Evolutionary conservation across 2,329 filamentous ascomycete genomes (phyloP), one percentile per base, ranked within the genome.

Genomic region (Penicillium nordicum): DNA sequence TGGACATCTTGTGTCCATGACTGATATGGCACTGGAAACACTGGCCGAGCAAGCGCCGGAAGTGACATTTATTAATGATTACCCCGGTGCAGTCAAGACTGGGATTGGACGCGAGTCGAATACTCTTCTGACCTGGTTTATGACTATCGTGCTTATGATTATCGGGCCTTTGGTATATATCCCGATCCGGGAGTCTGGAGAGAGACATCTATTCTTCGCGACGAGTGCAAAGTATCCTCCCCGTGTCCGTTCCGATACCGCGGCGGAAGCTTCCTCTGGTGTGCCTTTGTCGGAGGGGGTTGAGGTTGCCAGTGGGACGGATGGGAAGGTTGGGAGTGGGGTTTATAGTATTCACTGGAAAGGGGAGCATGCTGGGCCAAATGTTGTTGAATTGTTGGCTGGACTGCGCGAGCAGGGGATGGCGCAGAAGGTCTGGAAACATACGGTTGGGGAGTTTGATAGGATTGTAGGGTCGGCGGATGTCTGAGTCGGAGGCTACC

Each of bases 21-120:
- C 79, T 61, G 79, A 78, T 10, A 72, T 85, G 0, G 71, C 74
- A 0, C 68, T 82, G 38, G 81, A 82, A 51, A 72, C 76, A 16
- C 65, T 84, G 2, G 78, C 81, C 0, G 65, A 72, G 2, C 65
- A 73, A 43, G 76, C 78, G n/a, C 78, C 81, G 3, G 72, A 72
- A 25, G 76, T 79, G 0, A 76, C 74, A 8, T 83, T 82, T 66
- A 63, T 78, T 7, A 79, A 83, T 52, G 72, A 75, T 4, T 80
- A 72, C 57, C 80, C 80, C 0, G 77, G 78, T 5, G 58, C 73
- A 4, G 79, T 83, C 23, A 75, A 78, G 50, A 80, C 78, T 0
- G 76, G 74, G 1, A 69, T 79, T 67, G 47, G 67, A 64, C 36
- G 57, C 10, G 57, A 58, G 9, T 5, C 41, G 29, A 53, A 42